phyloP scores from a whole-genome alignment of 768 basidiomycete species.

The Pisolithus sp. region DNA sequence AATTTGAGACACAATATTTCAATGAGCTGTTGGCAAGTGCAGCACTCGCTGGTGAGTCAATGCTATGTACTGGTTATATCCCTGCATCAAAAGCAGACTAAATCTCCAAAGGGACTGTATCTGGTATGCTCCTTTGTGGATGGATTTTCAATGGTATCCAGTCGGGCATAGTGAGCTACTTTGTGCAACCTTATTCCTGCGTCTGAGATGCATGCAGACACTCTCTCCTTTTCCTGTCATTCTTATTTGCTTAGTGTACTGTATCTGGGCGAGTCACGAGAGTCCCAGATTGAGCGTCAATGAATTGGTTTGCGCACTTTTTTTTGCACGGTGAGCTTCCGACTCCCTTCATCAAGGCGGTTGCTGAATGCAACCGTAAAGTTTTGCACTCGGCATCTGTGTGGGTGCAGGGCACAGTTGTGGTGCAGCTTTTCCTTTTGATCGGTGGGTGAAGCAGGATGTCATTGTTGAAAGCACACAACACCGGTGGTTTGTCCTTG shows the following conservation, averaged over 20 bases:
- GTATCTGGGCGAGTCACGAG: too few species aligned
- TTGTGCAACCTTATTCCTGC: not conserved
- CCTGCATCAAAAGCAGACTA: slow-evolving; percentile 66
- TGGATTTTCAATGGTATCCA: slow-evolving; percentile 83
- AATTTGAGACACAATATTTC: slow-evolving; percentile 50
- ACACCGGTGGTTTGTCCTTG: slow-evolving; percentile 80
- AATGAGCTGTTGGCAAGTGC: slow-evolving; percentile 57
- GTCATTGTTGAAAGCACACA: slow-evolving; percentile 74
- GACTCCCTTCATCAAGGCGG: slow-evolving; percentile 47
- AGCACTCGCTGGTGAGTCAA: slow-evolving; percentile 77
- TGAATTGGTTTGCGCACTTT: too few species aligned
- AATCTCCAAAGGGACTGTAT: slow-evolving; percentile 70
- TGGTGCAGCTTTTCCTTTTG: slow-evolving; percentile 79
- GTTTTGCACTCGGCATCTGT: too few species aligned
- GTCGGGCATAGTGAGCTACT: slow-evolving; percentile 68
- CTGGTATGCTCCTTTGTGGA: slow-evolving; percentile 80
- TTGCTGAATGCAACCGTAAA: too few species aligned
- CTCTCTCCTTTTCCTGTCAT: too few species aligned
- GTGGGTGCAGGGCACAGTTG: slow-evolving; percentile 90
- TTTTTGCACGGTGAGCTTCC: too few species aligned
- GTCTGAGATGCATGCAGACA: slow-evolving; percentile 45
- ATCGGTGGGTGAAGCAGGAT: slow-evolving; percentile 81
- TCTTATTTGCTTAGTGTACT: too few species aligned
- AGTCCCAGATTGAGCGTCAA: too few species aligned
- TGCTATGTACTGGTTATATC: slow-evolving; percentile 39